A percentile compares a stretch with the other conserved stretches of the same genome.
Conservation (phyloP, 2,329 filamentous ascomycete genomes). For the Pseudogymnoascus sp. region DNA sequence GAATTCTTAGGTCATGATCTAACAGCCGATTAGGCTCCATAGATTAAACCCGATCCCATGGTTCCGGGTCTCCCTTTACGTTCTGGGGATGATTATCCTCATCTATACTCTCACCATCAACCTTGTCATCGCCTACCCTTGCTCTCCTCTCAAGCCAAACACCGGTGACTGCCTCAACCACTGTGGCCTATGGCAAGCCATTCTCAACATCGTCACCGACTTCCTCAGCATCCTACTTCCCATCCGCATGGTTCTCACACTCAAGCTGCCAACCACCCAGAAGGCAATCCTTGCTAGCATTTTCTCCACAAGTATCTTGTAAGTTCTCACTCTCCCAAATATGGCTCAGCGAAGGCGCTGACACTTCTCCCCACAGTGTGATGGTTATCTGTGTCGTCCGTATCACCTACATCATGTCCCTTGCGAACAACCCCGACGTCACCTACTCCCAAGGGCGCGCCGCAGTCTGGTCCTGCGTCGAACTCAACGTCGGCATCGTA, state of each 20-base stretch:
- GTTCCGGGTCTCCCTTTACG: not conserved
- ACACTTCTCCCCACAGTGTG: not conserved
- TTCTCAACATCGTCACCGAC: conserved; percentile 7
- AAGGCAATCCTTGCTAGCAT: not conserved
- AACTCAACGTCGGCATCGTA: conserved; percentile 12
- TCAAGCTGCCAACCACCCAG: not conserved
- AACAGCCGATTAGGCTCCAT: not conserved
- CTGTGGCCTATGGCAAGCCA: not conserved
- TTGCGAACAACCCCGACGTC: conserved; percentile 12
- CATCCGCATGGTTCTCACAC: not conserved
- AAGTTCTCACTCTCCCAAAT: not conserved
- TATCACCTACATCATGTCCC: conserved; percentile 11
- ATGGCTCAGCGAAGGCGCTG: not conserved
- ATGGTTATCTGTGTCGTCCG: conserved; percentile 6
- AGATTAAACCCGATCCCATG: conserved; percentile 3
- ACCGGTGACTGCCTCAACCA: conserved; percentile 5
- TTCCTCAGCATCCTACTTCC: conserved; percentile 3
- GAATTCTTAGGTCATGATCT: not conserved
- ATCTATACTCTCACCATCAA: conserved; percentile 9
- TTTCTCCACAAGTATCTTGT: conserved; percentile 7
- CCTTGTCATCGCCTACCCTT: not conserved
- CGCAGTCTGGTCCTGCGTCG: conserved; percentile 7
- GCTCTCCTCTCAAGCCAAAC: conserved; percentile 1
- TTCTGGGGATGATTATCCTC: not conserved
- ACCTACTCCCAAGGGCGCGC: conserved; percentile 8